Evolutionary conservation across 768 basidiomycete genomes (phyloP).

Genomic region (Rhizopogon sp.): DNA sequence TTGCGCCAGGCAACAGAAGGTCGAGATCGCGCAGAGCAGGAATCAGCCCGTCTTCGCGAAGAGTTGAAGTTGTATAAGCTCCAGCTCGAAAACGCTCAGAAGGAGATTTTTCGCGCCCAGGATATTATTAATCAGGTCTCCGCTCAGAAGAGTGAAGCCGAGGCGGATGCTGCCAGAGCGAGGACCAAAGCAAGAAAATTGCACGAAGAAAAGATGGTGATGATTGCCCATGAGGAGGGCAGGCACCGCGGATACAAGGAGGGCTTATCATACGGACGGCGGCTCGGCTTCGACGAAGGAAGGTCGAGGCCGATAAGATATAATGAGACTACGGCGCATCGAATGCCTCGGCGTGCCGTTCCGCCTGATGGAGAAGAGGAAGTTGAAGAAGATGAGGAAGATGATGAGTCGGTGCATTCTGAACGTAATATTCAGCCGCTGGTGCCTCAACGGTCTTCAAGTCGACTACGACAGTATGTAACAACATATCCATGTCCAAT

Average conservation of each 20-base stretch:
- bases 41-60: slow-evolving; percentile 31
- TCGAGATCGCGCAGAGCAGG: slow-evolving; percentile 33
- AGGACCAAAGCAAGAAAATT: slow-evolving; percentile 39
- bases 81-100: slow-evolving; percentile 40
- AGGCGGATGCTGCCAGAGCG: slow-evolving; percentile 39
- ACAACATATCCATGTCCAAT: neutral
- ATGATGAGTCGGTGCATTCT: slow-evolving; percentile 9
- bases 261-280: slow-evolving; percentile 31
- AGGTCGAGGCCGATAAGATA: slow-evolving; percentile 9
- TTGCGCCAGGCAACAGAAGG: slow-evolving; percentile 36
- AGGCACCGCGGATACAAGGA: slow-evolving; percentile 35
- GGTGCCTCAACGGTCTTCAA: neutral
- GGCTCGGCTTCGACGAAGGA: slow-evolving; percentile 25
- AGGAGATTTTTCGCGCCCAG: slow-evolving; percentile 39
- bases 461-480: slow-evolving; percentile 20
- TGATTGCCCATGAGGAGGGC: slow-evolving; percentile 40
- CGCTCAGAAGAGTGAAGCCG: slow-evolving; percentile 38
- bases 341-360: slow-evolving; percentile 8
- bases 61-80: slow-evolving; percentile 42
- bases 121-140: slow-evolving; percentile 38
- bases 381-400: slow-evolving; percentile 14
- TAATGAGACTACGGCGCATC: slow-evolving; percentile 5
- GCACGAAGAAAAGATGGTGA: slow-evolving; percentile 36
- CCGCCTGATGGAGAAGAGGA: slow-evolving; percentile 8
- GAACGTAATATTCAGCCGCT: slow-evolving; percentile 13